Conservation (phyloP, 768 basidiomycete species). For the Amanita subjunquillea region DNA sequence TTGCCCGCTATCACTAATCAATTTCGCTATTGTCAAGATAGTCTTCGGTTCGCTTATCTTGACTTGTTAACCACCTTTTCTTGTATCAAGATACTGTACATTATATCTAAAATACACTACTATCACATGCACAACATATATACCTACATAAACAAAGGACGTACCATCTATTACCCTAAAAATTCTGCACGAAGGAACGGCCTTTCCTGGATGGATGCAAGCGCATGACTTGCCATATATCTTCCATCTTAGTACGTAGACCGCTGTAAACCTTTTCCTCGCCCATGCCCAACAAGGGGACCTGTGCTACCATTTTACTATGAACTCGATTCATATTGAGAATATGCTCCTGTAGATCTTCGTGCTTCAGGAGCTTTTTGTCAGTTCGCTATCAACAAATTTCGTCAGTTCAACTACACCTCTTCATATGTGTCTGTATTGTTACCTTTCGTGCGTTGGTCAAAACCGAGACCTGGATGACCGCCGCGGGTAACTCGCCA, state of each 20-base stretch:
- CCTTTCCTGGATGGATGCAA: not conserved
- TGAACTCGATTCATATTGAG: not conserved
- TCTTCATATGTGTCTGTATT: too few species aligned
- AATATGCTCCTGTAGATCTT: not conserved
- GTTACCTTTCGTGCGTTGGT: not conserved
- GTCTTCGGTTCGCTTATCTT: too few species aligned
- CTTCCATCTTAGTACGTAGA: not conserved
- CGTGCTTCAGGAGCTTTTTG: not conserved
- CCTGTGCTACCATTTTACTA: not conserved
- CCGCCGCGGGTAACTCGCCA: not conserved
- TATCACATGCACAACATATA: too few species aligned
- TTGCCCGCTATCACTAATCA: too few species aligned
- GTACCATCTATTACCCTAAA: too few species aligned
- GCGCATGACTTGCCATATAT: constrained; percentile 1
- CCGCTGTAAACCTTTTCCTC: not conserved
- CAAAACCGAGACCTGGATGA: not conserved
- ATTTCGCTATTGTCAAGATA: too few species aligned
- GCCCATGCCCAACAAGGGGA: not conserved
- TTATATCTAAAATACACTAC: too few species aligned
- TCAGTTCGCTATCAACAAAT: not conserved
- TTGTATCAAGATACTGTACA: too few species aligned
- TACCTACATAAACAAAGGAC: too few species aligned
- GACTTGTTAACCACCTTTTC: too few species aligned
- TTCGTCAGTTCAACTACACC: too few species aligned
- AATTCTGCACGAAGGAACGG: not conserved